Evolutionary conservation across 2,329 filamentous ascomycete genomes (phyloP).

Genomic region (Rhexocercosporidium sp.): DNA sequence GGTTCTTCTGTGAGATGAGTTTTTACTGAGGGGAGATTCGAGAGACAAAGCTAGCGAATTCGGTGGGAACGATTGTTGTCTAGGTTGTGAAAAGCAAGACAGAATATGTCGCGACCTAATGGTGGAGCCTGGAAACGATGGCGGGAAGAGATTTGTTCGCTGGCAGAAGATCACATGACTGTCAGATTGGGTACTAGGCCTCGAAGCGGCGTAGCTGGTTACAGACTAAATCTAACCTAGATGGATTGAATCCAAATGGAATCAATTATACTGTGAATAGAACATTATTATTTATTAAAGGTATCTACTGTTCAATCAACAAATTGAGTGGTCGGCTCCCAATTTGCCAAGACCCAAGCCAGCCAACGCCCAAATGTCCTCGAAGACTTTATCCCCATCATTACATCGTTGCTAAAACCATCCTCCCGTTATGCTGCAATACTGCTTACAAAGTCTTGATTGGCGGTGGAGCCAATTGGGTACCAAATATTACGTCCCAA

Average conservation of each 20-base stretch:
- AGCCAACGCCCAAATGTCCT: conserved; percentile 20
- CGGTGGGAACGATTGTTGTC: neutral
- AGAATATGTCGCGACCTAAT: neutral
- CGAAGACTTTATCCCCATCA: conserved; percentile 27
- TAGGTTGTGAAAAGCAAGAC: neutral
- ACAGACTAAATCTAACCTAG: neutral
- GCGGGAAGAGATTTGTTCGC: conserved; percentile 2
- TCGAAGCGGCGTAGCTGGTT: neutral
- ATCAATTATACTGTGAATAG: conserved; percentile 6
- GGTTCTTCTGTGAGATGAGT: neutral
- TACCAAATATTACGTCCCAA: conserved; percentile 94
- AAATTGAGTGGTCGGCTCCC: conserved; percentile 29
- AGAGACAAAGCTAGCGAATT: neutral
- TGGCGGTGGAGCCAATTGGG: conserved; percentile 63
- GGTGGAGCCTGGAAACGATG: neutral
- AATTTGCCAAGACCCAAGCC: conserved; percentile 16
- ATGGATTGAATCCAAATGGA: neutral
- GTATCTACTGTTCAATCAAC: conserved; percentile 4
- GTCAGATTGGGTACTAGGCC: neutral
- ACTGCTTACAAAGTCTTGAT: conserved; percentile 32
- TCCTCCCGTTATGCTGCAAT: neutral
- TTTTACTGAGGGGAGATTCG: neutral
- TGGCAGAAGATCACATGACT: neutral
- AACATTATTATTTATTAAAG: conserved; percentile 24
- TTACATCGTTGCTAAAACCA: conserved; percentile 30